These are phyloP conservation scores for Quercus glauca DNA, from an alignment of 306 rosid genomes.

Conservation along the genomic window DNA sequence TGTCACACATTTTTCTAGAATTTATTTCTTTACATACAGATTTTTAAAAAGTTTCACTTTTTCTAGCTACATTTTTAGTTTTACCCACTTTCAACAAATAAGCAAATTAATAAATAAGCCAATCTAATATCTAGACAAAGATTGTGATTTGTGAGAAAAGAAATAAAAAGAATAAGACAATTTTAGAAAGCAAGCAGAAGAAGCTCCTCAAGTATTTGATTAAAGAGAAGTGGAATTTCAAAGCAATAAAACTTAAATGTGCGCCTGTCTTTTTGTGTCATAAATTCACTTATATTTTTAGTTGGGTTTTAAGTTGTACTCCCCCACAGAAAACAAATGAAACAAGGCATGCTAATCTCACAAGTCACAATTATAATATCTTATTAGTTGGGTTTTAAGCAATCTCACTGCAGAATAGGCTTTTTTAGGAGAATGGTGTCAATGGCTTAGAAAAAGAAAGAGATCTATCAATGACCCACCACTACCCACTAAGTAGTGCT, in stretches of 20 bases:
- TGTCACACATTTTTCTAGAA: neutral
- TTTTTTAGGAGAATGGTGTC: neutral
- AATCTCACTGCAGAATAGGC: neutral
- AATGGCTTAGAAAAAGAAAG: neutral
- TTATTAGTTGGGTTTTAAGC: too few species aligned
- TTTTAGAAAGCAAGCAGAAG: neutral
- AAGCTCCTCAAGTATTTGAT: neutral
- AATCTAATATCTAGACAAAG: too few species aligned
- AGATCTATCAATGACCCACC: conserved; percentile 12
- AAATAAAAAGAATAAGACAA: neutral
- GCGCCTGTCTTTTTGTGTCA: neutral
- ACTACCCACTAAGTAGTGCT: conserved; percentile 13
- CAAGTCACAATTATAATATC: neutral
- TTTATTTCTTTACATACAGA: too few species aligned
- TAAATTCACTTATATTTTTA: neutral
- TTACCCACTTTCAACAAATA: too few species aligned
- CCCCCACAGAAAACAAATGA: neutral
- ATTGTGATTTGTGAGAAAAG: neutral
- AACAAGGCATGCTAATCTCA: neutral
- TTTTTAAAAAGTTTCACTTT: too few species aligned
- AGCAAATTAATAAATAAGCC: too few species aligned
- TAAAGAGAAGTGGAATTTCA: neutral
- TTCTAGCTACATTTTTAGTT: too few species aligned
- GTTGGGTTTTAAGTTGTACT: neutral
- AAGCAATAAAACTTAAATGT: neutral